Evolutionary conservation across 2,329 filamentous ascomycete genomes (phyloP), one percentile per base, ranked within the genome.

Genomic region (Fusarium sp.): DNA sequence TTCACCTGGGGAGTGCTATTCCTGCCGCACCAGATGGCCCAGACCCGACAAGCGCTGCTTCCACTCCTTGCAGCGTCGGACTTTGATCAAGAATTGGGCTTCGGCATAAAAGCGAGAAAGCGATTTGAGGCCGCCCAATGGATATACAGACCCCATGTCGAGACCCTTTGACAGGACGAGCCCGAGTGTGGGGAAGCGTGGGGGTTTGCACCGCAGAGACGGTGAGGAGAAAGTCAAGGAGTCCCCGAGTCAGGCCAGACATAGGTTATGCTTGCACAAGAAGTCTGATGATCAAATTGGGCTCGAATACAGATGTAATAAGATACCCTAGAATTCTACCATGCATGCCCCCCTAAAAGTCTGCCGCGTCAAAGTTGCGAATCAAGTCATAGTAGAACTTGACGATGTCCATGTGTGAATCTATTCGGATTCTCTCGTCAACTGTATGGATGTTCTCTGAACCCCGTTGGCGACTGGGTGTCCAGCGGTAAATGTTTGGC

Each of bases 321-420:
- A 53, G 49, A 53, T 53, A 53, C 49, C 49, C 49, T 53, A 41
- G 9, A 42, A 53, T 53, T 53, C 23, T 53, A 53, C 27, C 28
- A 53, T 42, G 13, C 49, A 42, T 53, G 49, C 25, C 49, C 13
- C 18, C 6, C 51, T 59, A 70, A 23, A 79, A 66, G 4, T 80
- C 74, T 4, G 80, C 80, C 34, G 77, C 76, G 37, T 84, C 82
- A 73, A 84, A 80, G 63, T 84, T 84, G 48, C 82, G 78, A 37
- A 85, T 74, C 37, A 84, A 78, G 51, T 80, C 67, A 32, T 81
- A 82, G 71, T 82, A 84, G 73, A 84, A 85, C 66, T 80, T 77
- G 30, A 83, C 79, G 40, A 79, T 77, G 21, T 79, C 78, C 48
- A 82, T 76, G 62, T 84, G 82, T 7, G 76, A 77, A 23, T 74